These are phyloP conservation scores for Pichia sp. DNA, from an alignment of 1,139 yeast species.

Conservation along the genomic window DNA sequence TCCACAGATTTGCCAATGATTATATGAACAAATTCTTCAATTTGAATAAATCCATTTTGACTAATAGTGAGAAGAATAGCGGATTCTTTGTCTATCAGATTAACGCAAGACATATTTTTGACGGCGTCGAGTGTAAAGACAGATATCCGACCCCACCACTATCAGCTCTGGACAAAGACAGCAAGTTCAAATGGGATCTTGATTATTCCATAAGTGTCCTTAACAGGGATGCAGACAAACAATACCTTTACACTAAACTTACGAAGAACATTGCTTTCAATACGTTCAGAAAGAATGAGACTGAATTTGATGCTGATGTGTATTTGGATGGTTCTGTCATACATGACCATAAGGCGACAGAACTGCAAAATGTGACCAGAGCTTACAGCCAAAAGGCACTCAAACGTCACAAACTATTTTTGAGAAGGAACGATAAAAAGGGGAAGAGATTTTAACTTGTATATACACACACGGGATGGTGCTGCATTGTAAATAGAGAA, in stretches of 20 bases:
- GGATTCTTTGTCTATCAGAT: conserved; percentile 21
- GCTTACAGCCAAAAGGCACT: conserved; percentile 33
- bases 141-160: conserved; percentile 24
- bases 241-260: conserved; percentile 12
- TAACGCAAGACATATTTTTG: conserved; percentile 21
- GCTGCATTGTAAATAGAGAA: too few relatives aligned
- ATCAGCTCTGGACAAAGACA: conserved; percentile 15
- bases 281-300: conserved; percentile 12
- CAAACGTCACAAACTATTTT: conserved; percentile 15
- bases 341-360: conserved; percentile 25
- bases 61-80: conserved; percentile 10
- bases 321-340: conserved; percentile 16
- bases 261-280: conserved; percentile 22
- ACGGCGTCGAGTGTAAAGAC: conserved; percentile 14
- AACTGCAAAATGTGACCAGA: conserved; percentile 29
- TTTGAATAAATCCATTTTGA: conserved; percentile 13
- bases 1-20: conserved; percentile 9
- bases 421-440: too few relatives aligned
- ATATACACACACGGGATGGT: too few relatives aligned
- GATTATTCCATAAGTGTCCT: conserved; percentile 20
- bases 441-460: too few relatives aligned
- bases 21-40: conserved; percentile 10
- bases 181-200: conserved; percentile 21
- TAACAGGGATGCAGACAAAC: conserved; percentile 7
- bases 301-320: conserved; percentile 19